Evolutionary conservation across 2,329 filamentous ascomycete species (phyloP), one percentile per base, ranked within the genome.

Genomic region (Curvularia lunata): DNA sequence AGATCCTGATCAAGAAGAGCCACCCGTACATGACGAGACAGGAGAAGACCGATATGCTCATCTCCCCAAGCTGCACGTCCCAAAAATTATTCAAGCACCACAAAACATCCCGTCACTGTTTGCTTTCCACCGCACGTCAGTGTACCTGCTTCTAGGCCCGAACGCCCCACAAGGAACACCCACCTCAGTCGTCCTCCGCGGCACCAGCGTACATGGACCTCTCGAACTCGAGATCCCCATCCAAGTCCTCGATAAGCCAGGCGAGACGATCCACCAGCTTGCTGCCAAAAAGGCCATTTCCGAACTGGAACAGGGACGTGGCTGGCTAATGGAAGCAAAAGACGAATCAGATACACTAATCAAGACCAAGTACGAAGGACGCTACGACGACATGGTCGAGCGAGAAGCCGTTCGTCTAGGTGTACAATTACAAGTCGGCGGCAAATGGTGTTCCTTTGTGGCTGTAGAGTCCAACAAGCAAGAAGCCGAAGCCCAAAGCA

Each of bases 381-480:
- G 80, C 4, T 88, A 88, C 68, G 74, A 81, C 12, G 83, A 86
- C 46, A 81, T 91, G 67, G 83, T 87, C 0, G 83, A 89, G 70
- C 82, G 83, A 1, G 89, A 92, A 68, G 88, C 84, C 8, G 86
- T 91, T 1, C 79, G 84, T 0, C 78, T 92, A 0, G 89, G 89
- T 0, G 81, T 87, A 12, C 79, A 82, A 55, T 91, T 86, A 67
- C 88, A 91, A 65, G 84, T 92, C 8, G 85, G 82, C 2, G 85
- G 88, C 1, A 89, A 88, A 68, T 90, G 86, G 84, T 90, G 86
- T 67, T 90, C 88, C 0, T 92, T 92, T 61, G 85, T 92, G 3
- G 90, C 90, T 2, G 80, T 90, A 1, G 81, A 88, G 59, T 77
- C 80, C 8, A 59, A 66, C 3, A 52, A 28, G n/a, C 50, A 56